Evolutionary conservation across 768 basidiomycete species (phyloP).

Genomic region (Pisolithus tinctorius): DNA sequence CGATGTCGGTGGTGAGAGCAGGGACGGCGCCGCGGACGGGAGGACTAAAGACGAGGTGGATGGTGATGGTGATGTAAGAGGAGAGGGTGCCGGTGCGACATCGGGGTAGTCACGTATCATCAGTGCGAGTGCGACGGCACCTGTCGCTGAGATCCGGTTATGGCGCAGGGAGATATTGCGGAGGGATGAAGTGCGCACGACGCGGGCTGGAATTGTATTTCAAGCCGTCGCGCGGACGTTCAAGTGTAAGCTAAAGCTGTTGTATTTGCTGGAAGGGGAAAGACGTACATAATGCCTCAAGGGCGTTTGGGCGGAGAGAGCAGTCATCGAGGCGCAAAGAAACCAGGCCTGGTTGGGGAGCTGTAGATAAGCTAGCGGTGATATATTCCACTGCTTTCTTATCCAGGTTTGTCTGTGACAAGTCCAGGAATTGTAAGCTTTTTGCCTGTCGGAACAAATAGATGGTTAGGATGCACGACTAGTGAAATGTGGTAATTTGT

Average conservation of each 20-base stretch:
- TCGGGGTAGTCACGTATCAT: conserved; percentile 98
- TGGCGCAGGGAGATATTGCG: conserved; percentile 86
- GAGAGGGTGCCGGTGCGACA: conserved; percentile 35
- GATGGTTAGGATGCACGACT: neutral
- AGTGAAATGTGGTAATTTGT: neutral
- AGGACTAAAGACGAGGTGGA: conserved; percentile 21
- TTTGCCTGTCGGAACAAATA: conserved; percentile 46
- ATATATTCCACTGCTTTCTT: conserved; percentile 81
- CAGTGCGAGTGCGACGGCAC: conserved; percentile 86
- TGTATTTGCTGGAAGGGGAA: neutral
- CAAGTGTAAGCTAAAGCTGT: neutral
- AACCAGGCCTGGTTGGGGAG: conserved; percentile 42
- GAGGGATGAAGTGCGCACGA: conserved; percentile 75
- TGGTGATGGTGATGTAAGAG: conserved; percentile 8
- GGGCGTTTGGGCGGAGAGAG: conserved; percentile 56
- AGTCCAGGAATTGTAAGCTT: conserved; percentile 77
- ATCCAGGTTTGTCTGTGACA: conserved; percentile 82
- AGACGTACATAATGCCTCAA: conserved; percentile 75
- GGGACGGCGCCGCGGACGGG: conserved; percentile 8
- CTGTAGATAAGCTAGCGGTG: conserved; percentile 52
- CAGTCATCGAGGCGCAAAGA: conserved; percentile 90
- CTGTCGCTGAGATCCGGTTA: conserved; percentile 78
- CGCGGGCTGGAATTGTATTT: conserved; percentile 48
- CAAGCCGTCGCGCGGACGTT: neutral
- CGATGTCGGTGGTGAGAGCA: conserved; percentile 28